Evolutionary conservation across 345 rosid genomes (phyloP), one percentile per base, ranked within the genome.

Genomic region (Eucalyptus grandis): DNA sequence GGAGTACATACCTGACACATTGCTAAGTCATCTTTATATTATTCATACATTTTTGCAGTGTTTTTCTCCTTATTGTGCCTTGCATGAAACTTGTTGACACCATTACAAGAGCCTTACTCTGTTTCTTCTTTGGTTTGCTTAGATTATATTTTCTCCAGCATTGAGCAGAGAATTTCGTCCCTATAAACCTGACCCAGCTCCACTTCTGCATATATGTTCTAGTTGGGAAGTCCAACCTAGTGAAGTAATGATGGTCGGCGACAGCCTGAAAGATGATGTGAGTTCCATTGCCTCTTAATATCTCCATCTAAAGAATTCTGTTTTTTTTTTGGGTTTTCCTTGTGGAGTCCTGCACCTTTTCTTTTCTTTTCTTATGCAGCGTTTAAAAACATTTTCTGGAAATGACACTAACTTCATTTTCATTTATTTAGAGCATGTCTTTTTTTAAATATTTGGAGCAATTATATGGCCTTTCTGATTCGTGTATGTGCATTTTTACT

Each of bases 101-200:
- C 6, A 4, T 53, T 40, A 53, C 49, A 44, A 69, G 49, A 26
- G 49, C 34, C 26, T 54, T 56, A 21, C 27, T 67, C 34, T 49
- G 49, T 50, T 90, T 30, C 88, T 90, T 8, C 43, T 37, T 51
- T 24, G 65, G 46, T 30, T 30, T 87, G 88, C 93, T 85, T 94
- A 97, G 99, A 90, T 93, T 87, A 91, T 89, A 58, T 98, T 98
- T 93, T 91, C 94, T 88, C 99, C 99, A 58, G 99, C 99, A 37
- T 92, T 98, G 90, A 97, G 99, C 93, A 95, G 99, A 92, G 99
- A 98, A 93, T 96, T 97, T 92, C 96, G 97, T 60, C 99, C 99
- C 87, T 97, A 88, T 91, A 98, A 97, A 90, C 99, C 98, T 56
- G 95, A 97, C 90, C 99, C 99, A 49, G 98, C 95, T 92, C 99